A percentile compares a stretch with the other conserved stretches of the same genome.
phyloP scores from a whole-genome alignment of 345 rosid species.

The Crucihimalaya himalaica region DNA sequence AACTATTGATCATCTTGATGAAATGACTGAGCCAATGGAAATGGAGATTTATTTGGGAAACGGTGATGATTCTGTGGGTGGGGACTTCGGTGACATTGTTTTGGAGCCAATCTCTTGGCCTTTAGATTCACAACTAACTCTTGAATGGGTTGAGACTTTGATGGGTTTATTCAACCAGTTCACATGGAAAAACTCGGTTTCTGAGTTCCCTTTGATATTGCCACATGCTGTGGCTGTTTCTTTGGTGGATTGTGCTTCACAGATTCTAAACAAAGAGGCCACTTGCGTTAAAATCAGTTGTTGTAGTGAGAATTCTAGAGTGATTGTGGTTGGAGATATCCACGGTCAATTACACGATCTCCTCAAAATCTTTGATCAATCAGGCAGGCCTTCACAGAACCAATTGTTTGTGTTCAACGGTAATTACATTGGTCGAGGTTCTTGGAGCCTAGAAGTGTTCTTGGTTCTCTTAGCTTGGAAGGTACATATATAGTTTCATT shows the following conservation, averaged over 20 bases:
- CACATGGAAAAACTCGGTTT: constrained; percentile 43
- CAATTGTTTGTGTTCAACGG: constrained; percentile 44
- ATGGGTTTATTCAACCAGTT: constrained; percentile 41
- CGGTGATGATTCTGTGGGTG: constrained; percentile 36
- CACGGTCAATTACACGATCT: constrained; percentile 51
- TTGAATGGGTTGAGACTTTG: constrained; percentile 45
- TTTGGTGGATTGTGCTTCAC: constrained; percentile 39
- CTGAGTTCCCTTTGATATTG: constrained; percentile 33
- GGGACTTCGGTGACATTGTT: constrained; percentile 36
- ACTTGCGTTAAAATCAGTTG: constrained; percentile 41
- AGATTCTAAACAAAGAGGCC: constrained; percentile 45
- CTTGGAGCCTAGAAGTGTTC: constrained; percentile 51
- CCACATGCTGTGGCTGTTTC: constrained; percentile 43
- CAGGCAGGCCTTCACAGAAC: constrained; percentile 50
- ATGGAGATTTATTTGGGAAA: constrained; percentile 43
- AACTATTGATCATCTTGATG: constrained; percentile 33
- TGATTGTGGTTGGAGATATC: constrained; percentile 50
- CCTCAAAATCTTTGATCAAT: constrained; percentile 43
- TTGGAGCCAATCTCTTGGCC: constrained; percentile 48
- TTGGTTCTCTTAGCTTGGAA: constrained; percentile 55
- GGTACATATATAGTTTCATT: constrained; percentile 37
- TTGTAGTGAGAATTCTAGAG: constrained; percentile 35
- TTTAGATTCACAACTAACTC: constrained; percentile 38
- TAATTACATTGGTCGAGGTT: constrained; percentile 47
- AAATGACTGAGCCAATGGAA: constrained; percentile 35